phyloP scores from a whole-genome alignment of 768 basidiomycete genomes.

The Termitomyces titanicus region DNA sequence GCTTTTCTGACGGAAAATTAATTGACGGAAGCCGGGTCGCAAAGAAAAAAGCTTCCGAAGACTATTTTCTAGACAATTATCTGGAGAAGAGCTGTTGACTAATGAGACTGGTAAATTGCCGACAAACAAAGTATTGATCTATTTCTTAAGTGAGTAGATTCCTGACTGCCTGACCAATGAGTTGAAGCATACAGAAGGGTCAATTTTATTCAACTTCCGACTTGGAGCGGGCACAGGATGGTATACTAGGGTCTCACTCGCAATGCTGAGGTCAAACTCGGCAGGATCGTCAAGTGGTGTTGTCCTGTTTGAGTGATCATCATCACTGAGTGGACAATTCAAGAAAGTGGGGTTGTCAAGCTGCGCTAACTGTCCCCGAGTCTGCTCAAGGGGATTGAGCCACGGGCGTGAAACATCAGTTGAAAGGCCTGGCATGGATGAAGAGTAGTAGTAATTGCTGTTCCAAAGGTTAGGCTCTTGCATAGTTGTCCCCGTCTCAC shows the following conservation, averaged over 20 bases:
- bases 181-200: slow-evolving; percentile 68
- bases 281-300: no score
- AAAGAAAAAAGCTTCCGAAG: slow-evolving; percentile 77
- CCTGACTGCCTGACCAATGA: neutral
- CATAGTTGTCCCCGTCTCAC: no score
- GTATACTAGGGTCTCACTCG: neutral
- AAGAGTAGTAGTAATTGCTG: neutral
- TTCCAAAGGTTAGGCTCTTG: neutral
- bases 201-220: neutral
- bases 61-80: slow-evolving; percentile 82
- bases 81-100: slow-evolving; percentile 63
- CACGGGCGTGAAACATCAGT: neutral
- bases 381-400: neutral
- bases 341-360: neutral
- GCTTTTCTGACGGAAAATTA: slow-evolving; percentile 93
- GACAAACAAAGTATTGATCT: slow-evolving; percentile 98
- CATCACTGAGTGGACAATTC: no score
- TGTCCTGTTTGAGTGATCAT: no score
- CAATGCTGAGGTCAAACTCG: no score
- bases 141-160: slow-evolving; percentile 6
- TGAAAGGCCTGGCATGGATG: no score
- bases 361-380: neutral
- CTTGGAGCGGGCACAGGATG: neutral
- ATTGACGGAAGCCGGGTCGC: slow-evolving; percentile 81
- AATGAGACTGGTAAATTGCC: slow-evolving; percentile 89